Percentiles rank a stretch among this genome's conserved stretches.
Conservation (phyloP, 352 stramenopile genomes). For the Pythium angustatum region DNA sequence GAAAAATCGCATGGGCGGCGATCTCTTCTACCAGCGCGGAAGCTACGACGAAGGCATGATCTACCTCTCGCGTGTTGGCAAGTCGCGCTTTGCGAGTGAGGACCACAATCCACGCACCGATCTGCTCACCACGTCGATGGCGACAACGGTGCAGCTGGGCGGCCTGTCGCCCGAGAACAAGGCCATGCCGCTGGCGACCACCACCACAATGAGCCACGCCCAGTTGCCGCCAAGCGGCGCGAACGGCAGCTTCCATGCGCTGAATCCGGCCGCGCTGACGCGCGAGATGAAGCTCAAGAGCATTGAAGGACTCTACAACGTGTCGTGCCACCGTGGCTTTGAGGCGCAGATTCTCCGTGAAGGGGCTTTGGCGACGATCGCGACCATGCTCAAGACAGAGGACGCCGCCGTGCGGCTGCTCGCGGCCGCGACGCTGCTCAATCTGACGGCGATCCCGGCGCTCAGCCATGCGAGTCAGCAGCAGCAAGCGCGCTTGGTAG, state of each 20-base stretch:
- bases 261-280: conserved; percentile 33
- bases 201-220: conserved; percentile 8
- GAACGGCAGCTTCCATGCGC: neutral
- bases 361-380: conserved; percentile 60
- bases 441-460: conserved; percentile 46
- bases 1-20: conserved; percentile 46
- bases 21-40: conserved; percentile 85
- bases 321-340: conserved; percentile 75
- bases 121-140: conserved; percentile 44
- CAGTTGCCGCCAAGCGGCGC: neutral
- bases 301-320: conserved; percentile 74
- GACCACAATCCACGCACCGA: conserved; percentile 57
- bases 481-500: neutral
- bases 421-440: conserved; percentile 71
- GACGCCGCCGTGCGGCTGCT: conserved; percentile 67
- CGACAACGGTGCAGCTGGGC: conserved; percentile 46
- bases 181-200: neutral
- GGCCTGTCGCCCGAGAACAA: conserved; percentile 28
- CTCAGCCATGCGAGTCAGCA: neutral
- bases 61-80: conserved; percentile 83
- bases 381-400: conserved; percentile 65
- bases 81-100: conserved; percentile 60
- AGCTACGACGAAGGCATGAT: conserved; percentile 86
- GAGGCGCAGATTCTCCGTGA: conserved; percentile 75
- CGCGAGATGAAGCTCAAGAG: conserved; percentile 79